A percentile compares a stretch with the other conserved stretches of the same genome.
Conservation (phyloP, 164 flowering plant genomes). For the Magnolia changhungtana region DNA sequence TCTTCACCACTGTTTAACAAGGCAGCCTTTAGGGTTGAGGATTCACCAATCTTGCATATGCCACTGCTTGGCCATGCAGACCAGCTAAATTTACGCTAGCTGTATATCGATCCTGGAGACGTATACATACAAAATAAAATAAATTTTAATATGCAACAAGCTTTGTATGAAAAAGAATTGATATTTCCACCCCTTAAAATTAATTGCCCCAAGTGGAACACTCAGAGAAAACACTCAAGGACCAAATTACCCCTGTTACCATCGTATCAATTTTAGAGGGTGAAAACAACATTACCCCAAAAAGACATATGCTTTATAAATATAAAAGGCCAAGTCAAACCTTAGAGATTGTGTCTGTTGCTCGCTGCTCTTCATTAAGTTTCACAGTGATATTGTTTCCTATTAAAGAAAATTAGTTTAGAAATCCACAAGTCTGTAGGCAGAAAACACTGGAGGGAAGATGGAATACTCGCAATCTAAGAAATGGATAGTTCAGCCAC, state of each 20-base stretch:
- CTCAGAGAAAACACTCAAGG: too few relatives aligned
- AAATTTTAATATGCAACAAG: not conserved
- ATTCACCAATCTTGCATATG: conserved; percentile 61
- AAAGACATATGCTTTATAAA: too few relatives aligned
- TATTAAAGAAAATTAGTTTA: conserved; percentile 5
- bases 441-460: not conserved
- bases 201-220: too few relatives aligned
- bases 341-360: conserved; percentile 22
- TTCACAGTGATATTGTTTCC: conserved; percentile 20
- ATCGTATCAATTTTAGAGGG: too few relatives aligned
- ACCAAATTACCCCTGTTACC: too few relatives aligned
- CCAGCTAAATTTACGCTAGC: conserved; percentile 19
- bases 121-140: conserved; percentile 2
- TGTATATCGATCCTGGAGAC: conserved; percentile 35
- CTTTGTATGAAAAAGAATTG: too few relatives aligned
- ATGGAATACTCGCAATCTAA: not conserved
- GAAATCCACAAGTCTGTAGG: not conserved
- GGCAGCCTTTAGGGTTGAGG: conserved; percentile 27
- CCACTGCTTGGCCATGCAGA: conserved; percentile 64
- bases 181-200: too few relatives aligned
- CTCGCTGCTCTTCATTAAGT: conserved; percentile 19
- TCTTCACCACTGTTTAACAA: conserved; percentile 20
- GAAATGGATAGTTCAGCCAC: not conserved
- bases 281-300: too few relatives aligned
- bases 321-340: conserved; percentile 12